Conservation (phyloP, 1,284 basidiomycete species). For the Pseudozyma flocculosa region DNA sequence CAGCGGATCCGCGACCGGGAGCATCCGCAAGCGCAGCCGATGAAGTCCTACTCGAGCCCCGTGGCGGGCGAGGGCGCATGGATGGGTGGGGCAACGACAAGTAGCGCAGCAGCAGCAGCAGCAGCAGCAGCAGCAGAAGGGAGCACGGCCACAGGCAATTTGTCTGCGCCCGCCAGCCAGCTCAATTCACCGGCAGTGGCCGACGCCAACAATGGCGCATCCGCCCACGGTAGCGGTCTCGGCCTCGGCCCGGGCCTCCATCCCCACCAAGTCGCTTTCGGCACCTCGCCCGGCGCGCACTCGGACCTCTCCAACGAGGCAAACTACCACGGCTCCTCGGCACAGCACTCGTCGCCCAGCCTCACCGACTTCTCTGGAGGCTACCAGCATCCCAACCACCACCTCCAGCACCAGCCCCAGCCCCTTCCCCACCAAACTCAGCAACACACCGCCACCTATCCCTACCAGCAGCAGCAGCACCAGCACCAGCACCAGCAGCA, state of each 20-base stretch:
- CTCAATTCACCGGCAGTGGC: not conserved
- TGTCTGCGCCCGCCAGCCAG: not conserved
- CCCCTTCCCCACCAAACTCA: too few relatives aligned
- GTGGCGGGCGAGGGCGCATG: constrained; percentile 26
- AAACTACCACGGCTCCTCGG: constrained; percentile 17
- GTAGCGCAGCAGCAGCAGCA: not conserved
- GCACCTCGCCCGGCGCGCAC: constrained; percentile 29
- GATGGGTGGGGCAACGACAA: constrained; percentile 12
- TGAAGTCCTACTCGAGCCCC: constrained; percentile 19
- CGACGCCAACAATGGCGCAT: not conserved
- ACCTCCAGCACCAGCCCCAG: too few relatives aligned
- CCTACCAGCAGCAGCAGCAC: constrained; percentile 3
- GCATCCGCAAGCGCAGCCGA: constrained; percentile 1
- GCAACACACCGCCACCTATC: too few relatives aligned
- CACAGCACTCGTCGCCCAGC: constrained; percentile 8
- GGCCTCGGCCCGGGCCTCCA: constrained; percentile 12
- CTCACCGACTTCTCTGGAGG: constrained; percentile 6
- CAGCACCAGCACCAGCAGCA: constrained; percentile 5
- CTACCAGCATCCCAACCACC: too few relatives aligned
- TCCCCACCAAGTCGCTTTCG: constrained; percentile 5
- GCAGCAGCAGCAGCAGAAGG: not conserved
- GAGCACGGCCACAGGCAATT: not conserved
- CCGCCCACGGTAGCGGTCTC: not conserved
- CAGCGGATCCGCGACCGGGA: not conserved
- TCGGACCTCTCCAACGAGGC: constrained; percentile 41